phyloP scores from a whole-genome alignment of 2,329 filamentous ascomycete genomes.

The Aspergillus sp. region DNA sequence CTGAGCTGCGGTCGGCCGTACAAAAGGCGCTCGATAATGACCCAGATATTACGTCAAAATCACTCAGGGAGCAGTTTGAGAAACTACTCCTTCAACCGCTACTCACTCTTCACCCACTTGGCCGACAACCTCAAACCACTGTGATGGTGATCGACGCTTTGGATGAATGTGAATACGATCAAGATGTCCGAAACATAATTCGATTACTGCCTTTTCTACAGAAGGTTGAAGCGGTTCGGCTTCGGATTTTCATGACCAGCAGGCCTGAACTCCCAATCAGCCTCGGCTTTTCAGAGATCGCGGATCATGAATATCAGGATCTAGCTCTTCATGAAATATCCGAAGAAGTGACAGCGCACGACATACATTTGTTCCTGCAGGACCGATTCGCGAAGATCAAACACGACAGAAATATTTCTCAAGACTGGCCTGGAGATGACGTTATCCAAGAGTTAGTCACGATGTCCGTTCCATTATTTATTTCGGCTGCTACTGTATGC shows the following conservation, averaged over 20 bases:
- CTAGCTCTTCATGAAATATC: constrained; percentile 15
- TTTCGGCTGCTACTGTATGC: constrained; percentile 4
- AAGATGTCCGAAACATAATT: constrained; percentile 13
- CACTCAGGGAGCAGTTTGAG: constrained; percentile 16
- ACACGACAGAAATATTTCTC: constrained; percentile 2
- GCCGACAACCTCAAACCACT: background rate
- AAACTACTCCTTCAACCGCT: constrained; percentile 17
- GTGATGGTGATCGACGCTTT: constrained; percentile 17
- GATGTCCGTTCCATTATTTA: constrained; percentile 6
- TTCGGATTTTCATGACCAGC: constrained; percentile 17
- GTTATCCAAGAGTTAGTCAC: background rate
- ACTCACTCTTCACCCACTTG: background rate
- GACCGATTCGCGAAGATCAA: constrained; percentile 7
- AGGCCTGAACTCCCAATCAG: constrained; percentile 17
- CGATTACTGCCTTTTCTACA: constrained; percentile 9
- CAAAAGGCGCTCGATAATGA: constrained; percentile 12
- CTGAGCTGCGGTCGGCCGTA: constrained; percentile 14
- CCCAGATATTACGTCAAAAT: constrained; percentile 14
- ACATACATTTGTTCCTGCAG: constrained; percentile 12
- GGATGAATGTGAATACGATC: constrained; percentile 15
- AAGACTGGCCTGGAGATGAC: constrained; percentile 4
- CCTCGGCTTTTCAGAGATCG: constrained; percentile 11
- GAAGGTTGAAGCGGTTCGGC: constrained; percentile 2
- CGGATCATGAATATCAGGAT: constrained; percentile 10
- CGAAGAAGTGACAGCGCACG: constrained; percentile 9